Evolutionary conservation across 2,329 filamentous ascomycete genomes (phyloP).

Genomic region (Talaromyces islandicus): DNA sequence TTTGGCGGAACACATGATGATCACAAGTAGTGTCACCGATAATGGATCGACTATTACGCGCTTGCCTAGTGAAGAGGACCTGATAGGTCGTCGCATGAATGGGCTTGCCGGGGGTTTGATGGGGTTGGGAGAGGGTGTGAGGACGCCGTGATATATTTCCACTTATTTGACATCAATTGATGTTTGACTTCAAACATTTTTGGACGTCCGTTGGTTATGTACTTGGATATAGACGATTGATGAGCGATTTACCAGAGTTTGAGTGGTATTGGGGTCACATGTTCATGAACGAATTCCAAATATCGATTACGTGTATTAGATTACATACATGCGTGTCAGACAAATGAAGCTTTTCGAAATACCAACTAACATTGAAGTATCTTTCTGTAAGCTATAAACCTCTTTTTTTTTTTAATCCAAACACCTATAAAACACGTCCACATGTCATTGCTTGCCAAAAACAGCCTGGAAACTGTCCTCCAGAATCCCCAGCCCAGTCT

Average conservation of each 20-base stretch:
- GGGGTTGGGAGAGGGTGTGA: constrained; percentile 12
- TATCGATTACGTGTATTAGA: neutral
- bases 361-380: too few species aligned
- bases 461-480: constrained; percentile 59
- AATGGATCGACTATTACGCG: constrained; percentile 28
- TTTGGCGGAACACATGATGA: neutral
- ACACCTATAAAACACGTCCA: neutral
- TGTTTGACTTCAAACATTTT: too few species aligned
- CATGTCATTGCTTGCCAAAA: constrained; percentile 15
- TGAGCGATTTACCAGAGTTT: neutral
- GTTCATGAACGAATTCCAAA: neutral
- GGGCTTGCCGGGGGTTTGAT: constrained; percentile 14
- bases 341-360: neutral
- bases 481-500: constrained; percentile 68
- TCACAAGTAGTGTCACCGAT: neutral
- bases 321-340: neutral
- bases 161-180: neutral
- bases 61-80: constrained; percentile 52
- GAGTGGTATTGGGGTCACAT: neutral
- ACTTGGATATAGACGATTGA: neutral
- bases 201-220: neutral
- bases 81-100: constrained; percentile 32
- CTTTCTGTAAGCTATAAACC: too few species aligned
- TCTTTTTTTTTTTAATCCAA: neutral
- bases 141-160: constrained; percentile 10